phyloP scores from a whole-genome alignment of 106 monocot genomes.

The Chionographis japonica region DNA sequence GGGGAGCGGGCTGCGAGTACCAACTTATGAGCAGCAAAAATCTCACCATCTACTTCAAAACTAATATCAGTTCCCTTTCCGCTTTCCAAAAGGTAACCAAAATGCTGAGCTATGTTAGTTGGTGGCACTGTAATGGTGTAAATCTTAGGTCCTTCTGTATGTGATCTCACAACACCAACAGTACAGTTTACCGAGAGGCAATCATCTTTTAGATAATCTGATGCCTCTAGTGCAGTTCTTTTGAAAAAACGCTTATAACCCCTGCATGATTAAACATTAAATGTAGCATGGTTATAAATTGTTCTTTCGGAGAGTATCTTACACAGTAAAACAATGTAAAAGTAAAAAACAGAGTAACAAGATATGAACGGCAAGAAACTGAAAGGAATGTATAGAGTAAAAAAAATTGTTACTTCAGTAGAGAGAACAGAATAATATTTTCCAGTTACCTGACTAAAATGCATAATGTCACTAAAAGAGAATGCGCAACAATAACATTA shows the following conservation, averaged over 20 bases:
- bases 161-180: constrained; percentile 86
- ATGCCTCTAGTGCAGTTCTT: constrained; percentile 68
- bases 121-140: constrained; percentile 67
- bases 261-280: constrained; percentile 41
- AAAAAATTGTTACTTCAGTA: too few species aligned
- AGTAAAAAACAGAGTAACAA: too few species aligned
- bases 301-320: too few species aligned
- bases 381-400: too few species aligned
- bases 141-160: constrained; percentile 76
- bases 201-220: constrained; percentile 90
- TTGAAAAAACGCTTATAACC: constrained; percentile 90
- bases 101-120: constrained; percentile 66
- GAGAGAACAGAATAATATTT: too few species aligned
- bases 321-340: too few species aligned
- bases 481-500: too few species aligned
- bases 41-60: constrained; percentile 83
- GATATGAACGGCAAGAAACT: too few species aligned
- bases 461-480: too few species aligned
- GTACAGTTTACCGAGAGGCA: constrained; percentile 75
- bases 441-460: too few species aligned
- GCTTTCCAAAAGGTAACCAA: constrained; percentile 64
- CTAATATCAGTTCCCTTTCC: constrained; percentile 58
- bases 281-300: neutral
- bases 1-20: constrained; percentile 84
- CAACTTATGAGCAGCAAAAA: constrained; percentile 71